Evolutionary conservation across 1,139 yeast species (phyloP), one percentile per base, ranked within the genome.

Genomic region (Candida tropicalis): DNA sequence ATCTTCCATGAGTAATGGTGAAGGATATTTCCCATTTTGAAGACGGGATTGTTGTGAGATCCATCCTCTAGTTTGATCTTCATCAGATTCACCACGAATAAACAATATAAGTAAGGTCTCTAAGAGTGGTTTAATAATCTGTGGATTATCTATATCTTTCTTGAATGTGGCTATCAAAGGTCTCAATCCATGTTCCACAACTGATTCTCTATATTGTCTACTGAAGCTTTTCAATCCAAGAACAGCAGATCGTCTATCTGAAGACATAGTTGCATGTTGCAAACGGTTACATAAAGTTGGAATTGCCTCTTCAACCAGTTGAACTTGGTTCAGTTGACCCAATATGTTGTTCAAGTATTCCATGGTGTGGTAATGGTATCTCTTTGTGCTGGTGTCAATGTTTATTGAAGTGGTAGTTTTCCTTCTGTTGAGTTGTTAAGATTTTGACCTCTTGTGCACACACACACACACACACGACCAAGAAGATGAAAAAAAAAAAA

Each of bases 181-280:
- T 48, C 91, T 75, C 35, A 93, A 70, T 1, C 96, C 98, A 49
- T 86, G 82, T 35, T 96, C 96, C 38, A 93, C 90, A 3, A 95
- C 98, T 3, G 84, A 69, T 62, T 95, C 99, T 53, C 99, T 72
- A 61, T 86, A 89, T 57, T 89, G 91, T 46, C 98, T 73, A 49
- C 95, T 82, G 60, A 91, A 91, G 38, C 96, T 89, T 60, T 93
- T 91, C 51, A 95, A 70, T 0, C 96, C 95, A 38, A 93, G 72
- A 3, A 93, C 87, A 0, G 99, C 98, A 1, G 97, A 93, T 43
- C 96, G 71, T 51, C 98, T 74, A 63, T 95, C 99, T 32, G 88
- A 82, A 2, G 95, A 73, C 52, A 87, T 65, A 1, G 87, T 85
- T 4, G 98, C 84, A 65, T 93, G 91, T 43, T 84, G 82, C 42